These are phyloP conservation scores for Pyrenophora tritici-repentis DNA, from an alignment of 2,329 filamentous ascomycete species.

Conservation along the genomic window DNA sequence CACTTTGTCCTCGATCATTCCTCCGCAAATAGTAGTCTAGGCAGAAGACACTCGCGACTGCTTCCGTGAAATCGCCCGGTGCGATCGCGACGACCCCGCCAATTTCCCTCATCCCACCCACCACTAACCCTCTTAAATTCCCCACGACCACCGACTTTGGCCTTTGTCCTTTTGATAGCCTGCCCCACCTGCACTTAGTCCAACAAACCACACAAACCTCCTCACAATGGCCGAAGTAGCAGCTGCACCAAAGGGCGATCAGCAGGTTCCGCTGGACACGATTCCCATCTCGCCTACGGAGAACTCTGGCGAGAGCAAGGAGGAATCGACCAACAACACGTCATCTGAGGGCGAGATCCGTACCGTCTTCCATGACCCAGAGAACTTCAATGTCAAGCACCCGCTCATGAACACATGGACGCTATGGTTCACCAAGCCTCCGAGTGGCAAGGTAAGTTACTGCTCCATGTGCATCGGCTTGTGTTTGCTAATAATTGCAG, in stretches of 20 bases:
- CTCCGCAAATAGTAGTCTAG: conserved; percentile 13
- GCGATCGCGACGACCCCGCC: conserved; percentile 37
- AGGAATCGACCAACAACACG: conserved; percentile 51
- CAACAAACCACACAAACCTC: conserved; percentile 8
- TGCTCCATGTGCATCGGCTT: background rate
- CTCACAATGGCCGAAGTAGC: conserved; percentile 46
- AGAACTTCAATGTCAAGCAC: conserved; percentile 99
- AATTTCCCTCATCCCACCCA: conserved; percentile 18
- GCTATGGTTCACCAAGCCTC: conserved; percentile 98
- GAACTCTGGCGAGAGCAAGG: conserved; percentile 48
- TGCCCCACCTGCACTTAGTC: conserved; percentile 4
- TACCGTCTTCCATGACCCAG: conserved; percentile 96
- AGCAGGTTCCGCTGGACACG: conserved; percentile 60
- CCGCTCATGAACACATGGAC: conserved; percentile 98
- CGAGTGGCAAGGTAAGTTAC: conserved; percentile 80
- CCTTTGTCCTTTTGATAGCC: conserved; percentile 1
- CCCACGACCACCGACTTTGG: conserved; percentile 15
- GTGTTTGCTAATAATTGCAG: conserved; percentile 53
- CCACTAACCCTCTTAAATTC: conserved; percentile 22
- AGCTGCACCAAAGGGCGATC: conserved; percentile 47
- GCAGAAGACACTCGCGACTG: conserved; percentile 29
- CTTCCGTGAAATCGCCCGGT: conserved; percentile 37
- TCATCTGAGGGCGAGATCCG: conserved; percentile 64
- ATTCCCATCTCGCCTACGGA: conserved; percentile 60
- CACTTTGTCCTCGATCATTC: conserved; percentile 18